Conservation (phyloP, 139 green algal genomes). For the Asterochloris erici region DNA sequence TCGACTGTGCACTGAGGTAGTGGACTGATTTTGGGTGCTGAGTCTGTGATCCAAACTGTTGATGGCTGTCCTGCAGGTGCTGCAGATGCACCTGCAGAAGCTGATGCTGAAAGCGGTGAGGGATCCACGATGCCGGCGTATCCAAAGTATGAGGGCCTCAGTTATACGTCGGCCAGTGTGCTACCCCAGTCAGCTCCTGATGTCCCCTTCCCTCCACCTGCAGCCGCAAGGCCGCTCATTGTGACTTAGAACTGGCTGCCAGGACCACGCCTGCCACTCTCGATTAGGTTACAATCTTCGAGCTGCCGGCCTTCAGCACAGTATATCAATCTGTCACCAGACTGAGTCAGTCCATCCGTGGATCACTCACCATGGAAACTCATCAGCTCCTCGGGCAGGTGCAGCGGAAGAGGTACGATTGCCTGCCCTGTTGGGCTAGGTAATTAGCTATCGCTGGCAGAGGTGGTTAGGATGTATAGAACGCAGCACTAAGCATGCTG, state of each 20-base stretch:
- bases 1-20: background rate
- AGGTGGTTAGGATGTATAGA: no score
- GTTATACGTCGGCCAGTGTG: slow-evolving; percentile 10
- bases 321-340: no score
- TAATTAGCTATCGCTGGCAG: no score
- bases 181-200: slow-evolving; percentile 3
- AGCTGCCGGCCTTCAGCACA: no score
- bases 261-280: no score
- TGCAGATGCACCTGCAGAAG: slow-evolving; percentile 13
- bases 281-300: no score
- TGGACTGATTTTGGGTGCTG: background rate
- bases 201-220: slow-evolving; percentile 10
- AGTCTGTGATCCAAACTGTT: background rate
- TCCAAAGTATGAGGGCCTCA: slow-evolving; percentile 61
- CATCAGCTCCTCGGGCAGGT: background rate
- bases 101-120: slow-evolving; percentile 4
- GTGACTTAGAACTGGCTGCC: background rate
- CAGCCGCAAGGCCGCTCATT: background rate
- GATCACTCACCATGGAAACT: background rate
- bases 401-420: background rate
- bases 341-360: no score
- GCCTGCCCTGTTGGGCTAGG: background rate
- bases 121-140: slow-evolving; percentile 32
- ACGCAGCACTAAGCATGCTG: background rate
- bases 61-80: slow-evolving; percentile 18